phyloP scores from a whole-genome alignment of 2,329 filamentous ascomycete species.

The Trichophyton simii region DNA sequence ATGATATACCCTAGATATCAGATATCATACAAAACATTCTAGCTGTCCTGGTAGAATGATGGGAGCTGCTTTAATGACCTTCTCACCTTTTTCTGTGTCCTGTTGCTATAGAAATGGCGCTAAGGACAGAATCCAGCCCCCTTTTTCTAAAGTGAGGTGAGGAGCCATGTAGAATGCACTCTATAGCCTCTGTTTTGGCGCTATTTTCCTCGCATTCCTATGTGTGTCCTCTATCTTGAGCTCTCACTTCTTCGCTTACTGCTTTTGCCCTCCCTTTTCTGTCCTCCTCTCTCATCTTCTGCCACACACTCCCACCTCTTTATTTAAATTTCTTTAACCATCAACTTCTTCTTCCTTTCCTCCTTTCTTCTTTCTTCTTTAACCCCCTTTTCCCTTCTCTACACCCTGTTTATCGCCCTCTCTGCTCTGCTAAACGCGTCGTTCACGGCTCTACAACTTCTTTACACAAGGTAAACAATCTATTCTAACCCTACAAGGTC shows the following conservation, averaged over 20 bases:
- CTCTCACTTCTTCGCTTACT: constrained; percentile 3
- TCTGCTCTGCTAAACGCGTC: background rate
- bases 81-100: background rate
- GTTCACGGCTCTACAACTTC: background rate
- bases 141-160: background rate
- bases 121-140: background rate
- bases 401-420: background rate
- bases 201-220: background rate
- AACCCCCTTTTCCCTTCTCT: background rate
- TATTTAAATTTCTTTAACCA: background rate
- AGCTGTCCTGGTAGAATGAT: background rate
- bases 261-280: background rate
- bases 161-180: background rate
- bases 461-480: background rate
- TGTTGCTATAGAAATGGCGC: background rate
- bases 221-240: background rate
- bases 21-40: background rate
- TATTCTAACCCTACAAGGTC: background rate
- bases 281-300: background rate
- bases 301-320: too few relatives aligned
- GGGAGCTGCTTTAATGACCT: background rate
- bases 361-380: constrained; percentile 5
- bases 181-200: background rate
- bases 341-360: background rate
- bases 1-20: background rate